Percentiles rank a stretch among this genome's conserved stretches.
Evolutionary conservation across 2,329 filamentous ascomycete species (phyloP).

Genomic region (Neonectria neomacrospora): DNA sequence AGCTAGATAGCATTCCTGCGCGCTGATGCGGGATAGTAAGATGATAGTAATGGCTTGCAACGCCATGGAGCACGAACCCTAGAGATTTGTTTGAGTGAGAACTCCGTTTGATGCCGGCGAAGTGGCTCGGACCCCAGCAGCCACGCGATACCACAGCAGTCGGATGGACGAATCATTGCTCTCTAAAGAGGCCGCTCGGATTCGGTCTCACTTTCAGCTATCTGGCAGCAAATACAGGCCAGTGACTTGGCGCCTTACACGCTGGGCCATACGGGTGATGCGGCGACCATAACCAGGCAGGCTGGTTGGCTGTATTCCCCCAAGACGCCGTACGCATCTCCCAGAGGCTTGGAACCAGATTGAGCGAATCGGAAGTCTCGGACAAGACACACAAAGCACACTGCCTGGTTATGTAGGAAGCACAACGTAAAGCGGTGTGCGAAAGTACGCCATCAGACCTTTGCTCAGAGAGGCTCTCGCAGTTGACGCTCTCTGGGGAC

Average conservation of each 20-base stretch:
- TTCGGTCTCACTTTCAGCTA: too few species aligned
- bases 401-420: neutral
- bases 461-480: slow-evolving; percentile 11
- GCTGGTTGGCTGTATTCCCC: slow-evolving; percentile 4
- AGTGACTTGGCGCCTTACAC: neutral
- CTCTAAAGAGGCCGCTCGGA: too few species aligned
- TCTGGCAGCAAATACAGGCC: too few species aligned
- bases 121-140: neutral
- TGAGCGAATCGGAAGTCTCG: slow-evolving; percentile 16
- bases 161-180: too few species aligned
- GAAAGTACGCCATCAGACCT: slow-evolving; percentile 1
- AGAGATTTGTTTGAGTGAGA: neutral
- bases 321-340: slow-evolving; percentile 3
- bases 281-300: slow-evolving; percentile 7
- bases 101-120: neutral
- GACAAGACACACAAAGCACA: slow-evolving; percentile 8
- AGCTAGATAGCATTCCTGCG: slow-evolving; percentile 8
- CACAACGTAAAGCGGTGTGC: slow-evolving; percentile 19
- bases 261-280: slow-evolving; percentile 13
- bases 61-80: neutral
- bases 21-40: neutral
- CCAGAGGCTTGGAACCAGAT: slow-evolving; percentile 1
- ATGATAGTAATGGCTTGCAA: neutral
- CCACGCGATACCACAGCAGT: too few species aligned
- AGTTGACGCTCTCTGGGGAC: neutral